Conservation (phyloP, 2,329 filamentous ascomycete genomes). For the Orbilia brochopaga region DNA sequence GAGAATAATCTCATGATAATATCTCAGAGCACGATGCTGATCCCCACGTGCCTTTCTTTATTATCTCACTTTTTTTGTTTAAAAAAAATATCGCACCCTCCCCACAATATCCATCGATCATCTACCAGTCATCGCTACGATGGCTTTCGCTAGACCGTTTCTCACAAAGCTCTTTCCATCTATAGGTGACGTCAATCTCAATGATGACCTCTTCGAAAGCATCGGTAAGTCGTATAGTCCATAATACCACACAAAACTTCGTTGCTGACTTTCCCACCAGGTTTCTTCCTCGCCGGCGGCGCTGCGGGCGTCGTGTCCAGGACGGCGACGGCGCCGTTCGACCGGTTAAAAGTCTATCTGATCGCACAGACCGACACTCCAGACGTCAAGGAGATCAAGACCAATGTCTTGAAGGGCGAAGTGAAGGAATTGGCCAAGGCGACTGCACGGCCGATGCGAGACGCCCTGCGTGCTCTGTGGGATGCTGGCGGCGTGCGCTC, state of each 20-base stretch:
- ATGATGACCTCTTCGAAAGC: slow-evolving; percentile 43
- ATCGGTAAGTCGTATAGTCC: slow-evolving; percentile 26
- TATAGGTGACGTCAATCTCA: slow-evolving; percentile 46
- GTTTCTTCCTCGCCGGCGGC: slow-evolving; percentile 96
- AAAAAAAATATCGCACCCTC: slow-evolving; percentile 64
- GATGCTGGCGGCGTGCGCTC: slow-evolving; percentile 82
- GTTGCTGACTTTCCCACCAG: slow-evolving; percentile 76
- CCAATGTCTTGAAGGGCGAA: slow-evolving; percentile 72
- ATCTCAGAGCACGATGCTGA: slow-evolving; percentile 69
- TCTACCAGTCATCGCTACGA: not conserved
- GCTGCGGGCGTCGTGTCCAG: slow-evolving; percentile 92
- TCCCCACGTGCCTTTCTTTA: slow-evolving; percentile 82
- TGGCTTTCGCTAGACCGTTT: slow-evolving; percentile 5
- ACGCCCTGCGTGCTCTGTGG: slow-evolving; percentile 80
- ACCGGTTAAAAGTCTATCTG: slow-evolving; percentile 95
- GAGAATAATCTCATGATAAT: too few species aligned
- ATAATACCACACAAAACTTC: slow-evolving; percentile 55
- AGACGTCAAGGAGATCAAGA: slow-evolving; percentile 64
- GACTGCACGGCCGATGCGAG: slow-evolving; percentile 71
- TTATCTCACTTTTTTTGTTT: slow-evolving; percentile 73
- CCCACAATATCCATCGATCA: slow-evolving; percentile 63
- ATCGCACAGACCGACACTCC: slow-evolving; percentile 78
- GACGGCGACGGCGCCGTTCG: slow-evolving; percentile 92
- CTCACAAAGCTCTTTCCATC: slow-evolving; percentile 15
- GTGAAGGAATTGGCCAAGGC: slow-evolving; percentile 70